Evolutionary conservation across 192 early-diverging fungal genomes (phyloP), one percentile per base, ranked within the genome.

Genomic region (Cladochytrium replicatum): DNA sequence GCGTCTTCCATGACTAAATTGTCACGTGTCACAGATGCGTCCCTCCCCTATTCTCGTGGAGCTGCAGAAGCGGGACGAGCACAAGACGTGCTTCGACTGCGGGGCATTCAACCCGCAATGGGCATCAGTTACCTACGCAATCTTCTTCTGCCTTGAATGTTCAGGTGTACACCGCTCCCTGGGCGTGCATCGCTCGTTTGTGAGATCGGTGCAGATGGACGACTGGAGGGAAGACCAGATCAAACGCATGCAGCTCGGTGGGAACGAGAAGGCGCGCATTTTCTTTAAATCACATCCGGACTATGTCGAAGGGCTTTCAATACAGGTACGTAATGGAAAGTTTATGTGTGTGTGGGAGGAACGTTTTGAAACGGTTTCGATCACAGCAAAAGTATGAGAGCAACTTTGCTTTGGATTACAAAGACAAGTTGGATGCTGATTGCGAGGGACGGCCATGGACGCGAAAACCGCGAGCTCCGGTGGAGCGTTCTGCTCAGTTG

Each of bases 151-250:
- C 63, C 72, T 95, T 29, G 85, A 93, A 49, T 93, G 93, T 66
- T 91, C 89, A 21, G 89, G 89, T 17, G 76, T 54, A 8, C 57
- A 56, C 46, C 56, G 52, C 30, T 17, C 32, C 0, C 43, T 58
- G 45, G 71, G 67, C 19, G 65, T 72, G 2, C 73, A 80, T 47
- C 55, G 66, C 46, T 83, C 82, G 63, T 99, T 99, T 78, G 95
- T 99, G 34, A 82, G 95, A n/a, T 99, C 95, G 2, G 86, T 98
- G 47, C 85, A 84, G 3, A 99, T 99, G 95, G 95, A 99, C 67
- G 86, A 86, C 55, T 99, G 93, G 93, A 83, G 77, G 29, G 81
- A 87, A 25, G 91, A 96, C 64, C 95, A 99, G 63, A 66, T 90
- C 45, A 91, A 87, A 60, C 83, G 91, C 44, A 99, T 99, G 93